Evolutionary conservation across 176 grass and related monocot genomes (phyloP).

Genomic region (Juncus inflexus): DNA sequence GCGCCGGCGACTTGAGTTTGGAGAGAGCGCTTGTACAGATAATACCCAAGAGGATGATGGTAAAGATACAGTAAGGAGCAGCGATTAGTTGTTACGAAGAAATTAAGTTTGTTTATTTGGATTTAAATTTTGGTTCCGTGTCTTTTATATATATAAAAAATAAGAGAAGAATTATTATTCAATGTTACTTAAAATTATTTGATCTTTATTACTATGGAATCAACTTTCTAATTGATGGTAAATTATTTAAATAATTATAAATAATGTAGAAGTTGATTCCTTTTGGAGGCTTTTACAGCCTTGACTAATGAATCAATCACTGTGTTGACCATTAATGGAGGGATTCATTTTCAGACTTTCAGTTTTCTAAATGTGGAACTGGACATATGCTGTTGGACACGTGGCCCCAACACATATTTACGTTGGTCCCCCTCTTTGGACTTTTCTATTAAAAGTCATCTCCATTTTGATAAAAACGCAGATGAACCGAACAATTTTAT

Average conservation of each 20-base stretch:
- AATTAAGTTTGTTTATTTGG: conserved; percentile 20
- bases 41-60: conserved; percentile 35
- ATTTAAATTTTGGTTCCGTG: conserved; percentile 25
- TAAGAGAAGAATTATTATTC: conserved; percentile 13
- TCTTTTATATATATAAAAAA: conserved; percentile 19
- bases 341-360: background rate
- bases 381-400: conserved; percentile 13
- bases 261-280: background rate
- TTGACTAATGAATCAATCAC: too few relatives aligned
- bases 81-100: conserved; percentile 8
- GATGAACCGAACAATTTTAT: conserved; percentile 6
- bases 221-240: too few relatives aligned
- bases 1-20: conserved; percentile 25
- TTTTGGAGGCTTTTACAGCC: background rate
- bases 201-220: too few relatives aligned
- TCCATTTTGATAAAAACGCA: background rate
- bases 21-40: conserved; percentile 30
- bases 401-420: conserved; percentile 16
- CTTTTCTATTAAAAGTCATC: background rate
- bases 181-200: background rate
- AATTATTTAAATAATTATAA: background rate
- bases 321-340: too few relatives aligned
- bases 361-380: background rate
- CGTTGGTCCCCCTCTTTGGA: background rate
- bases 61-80: conserved; percentile 19